Evolutionary conservation across 2,329 filamentous ascomycete genomes (phyloP).

Genomic region (Colletotrichum acutatum): DNA sequence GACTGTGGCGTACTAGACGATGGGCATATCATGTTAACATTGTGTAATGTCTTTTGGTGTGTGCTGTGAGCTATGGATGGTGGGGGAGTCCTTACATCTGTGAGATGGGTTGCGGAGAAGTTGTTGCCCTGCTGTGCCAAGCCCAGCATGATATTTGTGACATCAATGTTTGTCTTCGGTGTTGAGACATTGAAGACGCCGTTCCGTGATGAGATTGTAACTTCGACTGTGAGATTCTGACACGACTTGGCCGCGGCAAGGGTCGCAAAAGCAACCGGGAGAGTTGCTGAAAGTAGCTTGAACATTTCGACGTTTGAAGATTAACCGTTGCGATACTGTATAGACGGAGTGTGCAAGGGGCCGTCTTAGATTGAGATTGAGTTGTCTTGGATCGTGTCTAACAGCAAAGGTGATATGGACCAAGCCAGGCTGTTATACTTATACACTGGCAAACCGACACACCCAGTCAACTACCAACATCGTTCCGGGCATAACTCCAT

Average conservation of each 20-base stretch:
- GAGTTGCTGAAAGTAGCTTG: conserved; percentile 7
- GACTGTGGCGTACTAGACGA: conserved; percentile 58
- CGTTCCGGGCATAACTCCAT: neutral
- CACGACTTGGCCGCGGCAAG: conserved; percentile 50
- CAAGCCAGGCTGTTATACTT: neutral
- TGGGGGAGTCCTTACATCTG: conserved; percentile 49
- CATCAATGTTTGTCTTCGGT: conserved; percentile 64
- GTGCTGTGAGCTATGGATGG: neutral
- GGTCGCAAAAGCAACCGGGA: conserved; percentile 41
- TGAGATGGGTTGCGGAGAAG: conserved; percentile 55
- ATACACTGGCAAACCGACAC: neutral
- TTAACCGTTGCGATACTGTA: neutral
- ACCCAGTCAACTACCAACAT: neutral
- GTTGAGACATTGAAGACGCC: conserved; percentile 61
- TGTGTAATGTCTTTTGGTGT: neutral
- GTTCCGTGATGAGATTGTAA: conserved; percentile 65
- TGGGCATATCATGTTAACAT: neutral
- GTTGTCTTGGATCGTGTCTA: neutral
- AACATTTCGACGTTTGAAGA: conserved; percentile 38
- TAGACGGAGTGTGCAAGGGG: neutral
- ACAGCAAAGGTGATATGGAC: neutral
- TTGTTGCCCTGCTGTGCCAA: conserved; percentile 61
- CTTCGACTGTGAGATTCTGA: conserved; percentile 64
- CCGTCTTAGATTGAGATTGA: neutral
- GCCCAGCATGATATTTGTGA: conserved; percentile 64